phyloP scores from a whole-genome alignment of 441 rosid species.

The Adansonia grandidieri region DNA sequence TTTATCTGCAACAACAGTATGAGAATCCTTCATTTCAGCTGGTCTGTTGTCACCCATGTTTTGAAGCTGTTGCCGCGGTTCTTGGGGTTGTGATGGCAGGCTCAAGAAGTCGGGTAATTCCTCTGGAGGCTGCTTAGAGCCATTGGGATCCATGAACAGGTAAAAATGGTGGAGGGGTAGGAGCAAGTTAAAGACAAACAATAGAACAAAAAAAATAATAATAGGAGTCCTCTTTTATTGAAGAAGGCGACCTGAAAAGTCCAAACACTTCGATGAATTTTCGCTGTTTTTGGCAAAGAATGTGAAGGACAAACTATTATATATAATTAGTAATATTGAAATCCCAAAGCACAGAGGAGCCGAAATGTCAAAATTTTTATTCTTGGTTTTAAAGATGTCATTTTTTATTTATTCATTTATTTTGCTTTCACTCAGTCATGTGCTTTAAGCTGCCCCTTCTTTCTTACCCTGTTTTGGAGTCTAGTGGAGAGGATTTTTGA shows the following conservation, averaged over 20 bases:
- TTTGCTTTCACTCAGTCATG: neutral
- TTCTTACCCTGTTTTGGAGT: conserved; percentile 19
- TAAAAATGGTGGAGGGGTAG: conserved; percentile 34
- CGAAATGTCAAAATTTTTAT: conserved; percentile 17
- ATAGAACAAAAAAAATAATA: neutral
- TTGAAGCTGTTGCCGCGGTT: conserved; percentile 31
- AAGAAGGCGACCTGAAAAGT: conserved; percentile 57
- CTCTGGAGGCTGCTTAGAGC: conserved; percentile 49
- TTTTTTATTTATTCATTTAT: too few relatives aligned
- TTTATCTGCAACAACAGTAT: conserved; percentile 75
- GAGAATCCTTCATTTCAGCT: conserved; percentile 74
- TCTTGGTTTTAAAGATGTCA: neutral
- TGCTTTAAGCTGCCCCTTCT: neutral
- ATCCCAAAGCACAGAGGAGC: conserved; percentile 30
- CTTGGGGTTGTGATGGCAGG: conserved; percentile 40
- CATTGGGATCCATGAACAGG: conserved; percentile 86
- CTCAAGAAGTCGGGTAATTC: conserved; percentile 66
- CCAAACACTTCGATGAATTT: conserved; percentile 56
- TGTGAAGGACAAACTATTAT: conserved; percentile 25
- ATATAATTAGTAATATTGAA: conserved; percentile 19
- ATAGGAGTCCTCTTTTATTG: conserved; percentile 41
- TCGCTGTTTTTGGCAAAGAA: conserved; percentile 62
- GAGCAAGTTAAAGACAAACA: conserved; percentile 31
- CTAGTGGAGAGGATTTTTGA: conserved; percentile 24
- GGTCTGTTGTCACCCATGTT: conserved; percentile 57